A percentile compares a stretch with the other conserved stretches of the same genome.
phyloP scores from a whole-genome alignment of 441 rosid genomes.

The Gossypium trilobum region DNA sequence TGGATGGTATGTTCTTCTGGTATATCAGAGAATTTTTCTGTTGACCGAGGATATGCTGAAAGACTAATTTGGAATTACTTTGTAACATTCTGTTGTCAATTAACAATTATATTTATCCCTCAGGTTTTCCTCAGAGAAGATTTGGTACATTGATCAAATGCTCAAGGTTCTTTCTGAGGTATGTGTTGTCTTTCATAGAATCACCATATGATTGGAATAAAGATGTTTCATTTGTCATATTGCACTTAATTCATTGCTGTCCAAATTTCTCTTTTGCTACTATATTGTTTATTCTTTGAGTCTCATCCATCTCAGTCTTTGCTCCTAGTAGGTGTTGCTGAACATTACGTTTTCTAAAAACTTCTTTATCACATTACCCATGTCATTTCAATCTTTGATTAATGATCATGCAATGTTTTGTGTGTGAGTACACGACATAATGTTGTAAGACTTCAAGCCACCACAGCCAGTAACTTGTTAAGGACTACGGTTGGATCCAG shows the following conservation, averaged over 20 bases:
- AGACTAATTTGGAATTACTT: slow-evolving; percentile 3
- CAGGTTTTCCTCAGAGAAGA: slow-evolving; percentile 93
- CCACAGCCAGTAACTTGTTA: neutral
- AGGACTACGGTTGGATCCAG: neutral
- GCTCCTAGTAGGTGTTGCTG: neutral
- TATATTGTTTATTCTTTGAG: neutral
- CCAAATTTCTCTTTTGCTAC: neutral
- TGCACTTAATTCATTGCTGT: neutral
- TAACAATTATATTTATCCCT: slow-evolving; percentile 27
- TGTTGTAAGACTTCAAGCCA: neutral
- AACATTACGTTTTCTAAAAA: too few species aligned
- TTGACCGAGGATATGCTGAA: neutral
- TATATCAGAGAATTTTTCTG: neutral
- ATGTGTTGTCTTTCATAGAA: slow-evolving; percentile 19
- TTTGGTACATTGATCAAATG: slow-evolving; percentile 98
- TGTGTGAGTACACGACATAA: neutral
- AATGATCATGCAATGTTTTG: too few species aligned
- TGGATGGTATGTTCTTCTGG: neutral
- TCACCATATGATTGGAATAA: neutral
- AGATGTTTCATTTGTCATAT: neutral
- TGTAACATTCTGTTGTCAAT: slow-evolving; percentile 12
- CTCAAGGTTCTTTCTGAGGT: slow-evolving; percentile 98
- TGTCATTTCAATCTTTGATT: too few species aligned
- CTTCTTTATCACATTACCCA: too few species aligned
- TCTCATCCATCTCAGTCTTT: neutral